A percentile compares a stretch with the other conserved stretches of the same genome.
Conservation (phyloP, 2,329 filamentous ascomycete species). For the Emergomyces pasteurianus region DNA sequence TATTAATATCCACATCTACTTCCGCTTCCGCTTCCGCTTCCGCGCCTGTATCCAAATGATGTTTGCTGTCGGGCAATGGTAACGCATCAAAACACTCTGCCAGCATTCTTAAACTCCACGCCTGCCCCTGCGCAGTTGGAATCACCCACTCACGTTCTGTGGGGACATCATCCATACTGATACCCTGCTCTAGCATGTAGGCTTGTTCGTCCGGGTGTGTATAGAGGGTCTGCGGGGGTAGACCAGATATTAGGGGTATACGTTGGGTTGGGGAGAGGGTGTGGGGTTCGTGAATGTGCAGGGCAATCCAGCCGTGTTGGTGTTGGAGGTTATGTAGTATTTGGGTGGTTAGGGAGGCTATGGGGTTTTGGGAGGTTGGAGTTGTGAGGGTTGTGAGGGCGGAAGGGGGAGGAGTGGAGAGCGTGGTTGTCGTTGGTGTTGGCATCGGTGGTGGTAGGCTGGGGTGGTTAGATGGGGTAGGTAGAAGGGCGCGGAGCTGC, state of each 20-base stretch:
- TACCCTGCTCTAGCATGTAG: conserved; percentile 42
- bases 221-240: conserved; percentile 49
- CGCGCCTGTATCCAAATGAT: background rate
- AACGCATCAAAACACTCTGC: conserved; percentile 47
- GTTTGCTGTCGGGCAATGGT: conserved; percentile 14
- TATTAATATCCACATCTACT: too few species aligned
- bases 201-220: conserved; percentile 54
- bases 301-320: conserved; percentile 49
- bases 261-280: conserved; percentile 20
- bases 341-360: conserved; percentile 42
- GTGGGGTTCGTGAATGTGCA: conserved; percentile 39
- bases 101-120: conserved; percentile 46
- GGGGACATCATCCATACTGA: conserved; percentile 35
- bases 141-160: conserved; percentile 48
- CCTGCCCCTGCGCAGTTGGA: conserved; percentile 46
- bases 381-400: conserved; percentile 28
- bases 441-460: background rate
- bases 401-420: conserved; percentile 22
- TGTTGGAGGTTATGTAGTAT: conserved; percentile 52
- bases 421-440: conserved; percentile 5
- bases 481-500: background rate
- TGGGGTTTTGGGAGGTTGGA: conserved; percentile 15
- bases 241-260: conserved; percentile 46
- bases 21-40: too few species aligned
- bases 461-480: background rate